Evolutionary conservation across 345 rosid species (phyloP), one percentile per base, ranked within the genome.

Genomic region (Ricinus communis): DNA sequence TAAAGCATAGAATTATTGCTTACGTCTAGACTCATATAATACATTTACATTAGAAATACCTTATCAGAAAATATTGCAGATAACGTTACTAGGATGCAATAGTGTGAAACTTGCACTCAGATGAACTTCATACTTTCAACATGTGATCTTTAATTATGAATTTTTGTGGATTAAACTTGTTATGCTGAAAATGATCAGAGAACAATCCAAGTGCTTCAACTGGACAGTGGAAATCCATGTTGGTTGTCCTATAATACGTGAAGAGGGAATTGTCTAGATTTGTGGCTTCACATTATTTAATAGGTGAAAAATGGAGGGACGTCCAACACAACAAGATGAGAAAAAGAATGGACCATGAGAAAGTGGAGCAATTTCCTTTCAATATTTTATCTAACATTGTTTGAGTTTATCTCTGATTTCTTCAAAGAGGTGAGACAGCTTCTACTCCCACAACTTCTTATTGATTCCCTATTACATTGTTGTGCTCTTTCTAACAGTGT

Each of bases 231-330:
- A 63, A n/a, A n/a, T 24, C 27, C 45, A 46, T 59, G n/a, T 53
- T 28, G 61, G 45, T 51, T 43, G 25, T 41, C 76, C 38, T 18
- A 3, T 22, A 49, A 5, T 25, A 19, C 4, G n/a, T 2, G 16
- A 27, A 53, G 3, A 22, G 55, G 73, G 60, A 45, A 66, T 58
- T 30, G 33, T 59, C 16, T 27, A 36, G 52, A n/a, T 21, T 40
- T 38, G 27, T 15, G 2, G 18, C 30, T 31, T n/a, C 64, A n/a
- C 22, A 10, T 64, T 30, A 36, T 33, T 57, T 28, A 50, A 19
- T 49, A 49, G 57, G 54, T 11, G 62, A n/a, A 53, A n/a, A 60
- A 41, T 15, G 68, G 68, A 60, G 31, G 47, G 13, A 25, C 40
- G 52, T 45, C 33, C 38, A 12, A 31, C 40, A 13, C 15, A 5